Base-by-base conservation (phyloP, 257 asterid species). In the Nemophila menziesii region DNA sequence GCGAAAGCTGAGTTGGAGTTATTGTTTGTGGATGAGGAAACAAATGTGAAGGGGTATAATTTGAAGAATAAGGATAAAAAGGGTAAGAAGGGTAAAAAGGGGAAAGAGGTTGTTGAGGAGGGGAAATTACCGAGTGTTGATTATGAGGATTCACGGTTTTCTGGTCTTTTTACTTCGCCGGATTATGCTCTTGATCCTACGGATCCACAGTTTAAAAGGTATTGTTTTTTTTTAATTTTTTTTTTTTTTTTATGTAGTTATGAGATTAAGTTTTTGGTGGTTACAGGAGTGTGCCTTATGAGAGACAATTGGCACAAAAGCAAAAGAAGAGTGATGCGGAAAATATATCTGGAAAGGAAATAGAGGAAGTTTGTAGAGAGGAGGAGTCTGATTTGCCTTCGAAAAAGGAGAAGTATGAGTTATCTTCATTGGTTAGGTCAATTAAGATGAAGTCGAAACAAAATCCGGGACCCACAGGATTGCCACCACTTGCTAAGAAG, bases 181-280 rank as follows among this genome's bases (percentile, higher is more conserved):
- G 68, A 41, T 56, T 90, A 62, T 51, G 92, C 94, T 36, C 54
- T 75, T 75, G 99, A 90, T 71, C 96, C 99, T 26, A 85, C 98
- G 5, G 98, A 89, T 62, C 98, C 95, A 49, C 90, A 84, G 39
- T 89, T 74, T 67, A 84, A 89, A 75, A 79, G 98, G 98, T 89
- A 69, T 46, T 16, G 43, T 20, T 36, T 12, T 3, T 1, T 20
- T n/a, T 46, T 39, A 20, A 22, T 17, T 18, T 49, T 37, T 3
- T 21, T n/a, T 14, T 22, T 37, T 22, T 14, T 46, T 20, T 5
- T 39, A 9, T 9, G 19, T 43, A 14, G 18, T 14, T 33, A 3
- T 13, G 3, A 10, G 22, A 48, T 14, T 20, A 5, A 12, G n/a
- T 33, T 27, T 37, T 14, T 11, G 24, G n/a, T 43, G 26, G 15